Conservation (phyloP, 306 rosid species). For the Gynostemma pentaphyllum region DNA sequence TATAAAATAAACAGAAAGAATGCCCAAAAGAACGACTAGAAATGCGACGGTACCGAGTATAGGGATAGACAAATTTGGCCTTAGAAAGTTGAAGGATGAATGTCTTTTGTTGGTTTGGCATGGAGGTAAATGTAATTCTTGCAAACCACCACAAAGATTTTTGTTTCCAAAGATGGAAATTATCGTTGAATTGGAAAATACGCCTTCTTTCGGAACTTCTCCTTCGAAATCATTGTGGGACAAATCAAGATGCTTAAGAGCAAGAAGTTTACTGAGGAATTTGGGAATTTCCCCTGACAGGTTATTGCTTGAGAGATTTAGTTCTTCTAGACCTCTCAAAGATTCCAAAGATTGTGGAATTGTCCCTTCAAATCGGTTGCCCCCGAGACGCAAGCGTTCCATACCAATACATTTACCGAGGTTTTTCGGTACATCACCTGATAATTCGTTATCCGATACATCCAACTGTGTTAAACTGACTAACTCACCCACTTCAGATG, state of each 20-base stretch:
- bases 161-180: conserved; percentile 21
- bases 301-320: conserved; percentile 24
- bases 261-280: conserved; percentile 8
- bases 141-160: conserved; percentile 25
- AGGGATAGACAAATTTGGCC: conserved; percentile 5
- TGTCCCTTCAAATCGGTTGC: conserved; percentile 21
- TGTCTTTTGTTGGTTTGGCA: conserved; percentile 1
- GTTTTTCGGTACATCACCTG: conserved; percentile 15
- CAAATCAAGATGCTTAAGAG: conserved; percentile 16
- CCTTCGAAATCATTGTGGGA: conserved; percentile 27
- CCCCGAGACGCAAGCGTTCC: conserved; percentile 7
- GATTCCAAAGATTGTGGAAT: conserved; percentile 12
- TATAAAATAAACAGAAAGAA: background rate
- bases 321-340: conserved; percentile 10
- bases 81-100: conserved; percentile 7
- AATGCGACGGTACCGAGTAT: background rate
- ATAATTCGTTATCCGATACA: conserved; percentile 20
- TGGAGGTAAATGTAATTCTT: conserved; percentile 16
- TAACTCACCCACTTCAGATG: conserved; percentile 19
- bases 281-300: conserved; percentile 23
- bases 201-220: conserved; percentile 17
- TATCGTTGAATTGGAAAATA: conserved; percentile 17
- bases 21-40: background rate
- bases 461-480: conserved; percentile 8
- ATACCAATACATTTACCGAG: conserved; percentile 14